These are phyloP conservation scores for Pyrenophora seminiperda DNA, from an alignment of 2,329 filamentous ascomycete genomes.

Conservation along the genomic window DNA sequence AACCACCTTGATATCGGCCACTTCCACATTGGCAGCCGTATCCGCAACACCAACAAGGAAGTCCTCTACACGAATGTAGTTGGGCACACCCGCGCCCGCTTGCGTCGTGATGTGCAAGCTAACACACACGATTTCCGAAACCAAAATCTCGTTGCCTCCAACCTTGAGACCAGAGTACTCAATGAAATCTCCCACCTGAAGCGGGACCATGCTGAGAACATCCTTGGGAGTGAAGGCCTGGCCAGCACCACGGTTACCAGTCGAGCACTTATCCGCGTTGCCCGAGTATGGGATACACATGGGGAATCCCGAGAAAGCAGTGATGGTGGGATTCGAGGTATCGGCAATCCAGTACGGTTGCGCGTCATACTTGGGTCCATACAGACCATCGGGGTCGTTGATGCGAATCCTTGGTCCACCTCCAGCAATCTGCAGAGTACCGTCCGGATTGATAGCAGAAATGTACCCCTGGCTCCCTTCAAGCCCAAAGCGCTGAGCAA, in stretches of 20 bases:
- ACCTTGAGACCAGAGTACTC: slow-evolving; percentile 47
- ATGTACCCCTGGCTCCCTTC: slow-evolving; percentile 48
- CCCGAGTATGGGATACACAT: slow-evolving; percentile 58
- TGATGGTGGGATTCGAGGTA: slow-evolving; percentile 56
- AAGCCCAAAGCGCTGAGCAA: slow-evolving; percentile 45
- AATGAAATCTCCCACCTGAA: slow-evolving; percentile 50
- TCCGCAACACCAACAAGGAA: slow-evolving; percentile 50
- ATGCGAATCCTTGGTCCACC: slow-evolving; percentile 46
- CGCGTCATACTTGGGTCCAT: slow-evolving; percentile 30
- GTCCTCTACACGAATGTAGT: slow-evolving; percentile 53
- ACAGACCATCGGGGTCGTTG: slow-evolving; percentile 56
- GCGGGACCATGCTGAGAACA: slow-evolving; percentile 49
- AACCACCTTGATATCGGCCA: slow-evolving; percentile 44
- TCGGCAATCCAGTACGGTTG: slow-evolving; percentile 55
- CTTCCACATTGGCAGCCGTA: slow-evolving; percentile 41
- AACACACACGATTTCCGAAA: slow-evolving; percentile 45
- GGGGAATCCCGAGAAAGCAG: slow-evolving; percentile 57
- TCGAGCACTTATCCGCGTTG: slow-evolving; percentile 45
- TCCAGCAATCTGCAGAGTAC: slow-evolving; percentile 46
- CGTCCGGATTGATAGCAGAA: slow-evolving; percentile 41
- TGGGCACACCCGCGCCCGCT: slow-evolving; percentile 33
- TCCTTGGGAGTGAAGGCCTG: slow-evolving; percentile 43
- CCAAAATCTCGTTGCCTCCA: slow-evolving; percentile 40
- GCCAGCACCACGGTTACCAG: slow-evolving; percentile 44
- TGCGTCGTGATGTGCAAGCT: slow-evolving; percentile 50